A percentile compares a stretch with the other conserved stretches of the same genome.
These are phyloP conservation scores for Microdochium bolleyi DNA, from an alignment of 2,329 filamentous ascomycete genomes.

Conservation along the genomic window DNA sequence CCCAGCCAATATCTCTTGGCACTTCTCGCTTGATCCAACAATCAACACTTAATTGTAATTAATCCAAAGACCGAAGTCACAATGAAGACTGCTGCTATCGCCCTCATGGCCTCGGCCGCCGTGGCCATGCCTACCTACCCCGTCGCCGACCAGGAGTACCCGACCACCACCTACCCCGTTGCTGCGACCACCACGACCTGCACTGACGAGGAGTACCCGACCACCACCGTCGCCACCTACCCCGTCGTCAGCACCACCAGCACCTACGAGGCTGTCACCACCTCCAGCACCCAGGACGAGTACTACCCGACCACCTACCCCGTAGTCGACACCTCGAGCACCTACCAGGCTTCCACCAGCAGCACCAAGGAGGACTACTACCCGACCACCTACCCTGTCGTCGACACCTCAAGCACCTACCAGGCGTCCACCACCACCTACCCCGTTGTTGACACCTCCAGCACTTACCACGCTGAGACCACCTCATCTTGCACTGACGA, in stretches of 20 bases:
- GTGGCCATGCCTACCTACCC: not conserved
- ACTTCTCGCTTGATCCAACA: not conserved
- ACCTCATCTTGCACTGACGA: not conserved
- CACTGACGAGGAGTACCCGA: not conserved
- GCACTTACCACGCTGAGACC: not conserved
- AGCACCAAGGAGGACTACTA: too few species aligned
- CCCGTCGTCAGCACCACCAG: not conserved
- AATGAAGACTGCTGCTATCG: not conserved
- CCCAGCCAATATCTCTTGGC: not conserved
- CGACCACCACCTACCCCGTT: not conserved
- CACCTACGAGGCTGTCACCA: not conserved
- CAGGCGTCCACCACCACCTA: not conserved
- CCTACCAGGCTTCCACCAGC: not conserved
- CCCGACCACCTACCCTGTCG: not conserved
- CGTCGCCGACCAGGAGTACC: not conserved
- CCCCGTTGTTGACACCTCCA: not conserved
- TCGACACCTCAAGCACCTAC: not conserved
- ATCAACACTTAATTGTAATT: not conserved
- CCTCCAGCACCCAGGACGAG: not conserved
- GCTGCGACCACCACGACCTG: not conserved
- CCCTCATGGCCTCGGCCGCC: not conserved
- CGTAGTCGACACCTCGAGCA: not conserved
- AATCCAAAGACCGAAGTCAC: not conserved
- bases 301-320: not conserved
- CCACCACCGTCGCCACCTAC: not conserved